Base-by-base conservation (phyloP, 1,139 yeast genomes). In the Nakaseomyces glabratus region DNA sequence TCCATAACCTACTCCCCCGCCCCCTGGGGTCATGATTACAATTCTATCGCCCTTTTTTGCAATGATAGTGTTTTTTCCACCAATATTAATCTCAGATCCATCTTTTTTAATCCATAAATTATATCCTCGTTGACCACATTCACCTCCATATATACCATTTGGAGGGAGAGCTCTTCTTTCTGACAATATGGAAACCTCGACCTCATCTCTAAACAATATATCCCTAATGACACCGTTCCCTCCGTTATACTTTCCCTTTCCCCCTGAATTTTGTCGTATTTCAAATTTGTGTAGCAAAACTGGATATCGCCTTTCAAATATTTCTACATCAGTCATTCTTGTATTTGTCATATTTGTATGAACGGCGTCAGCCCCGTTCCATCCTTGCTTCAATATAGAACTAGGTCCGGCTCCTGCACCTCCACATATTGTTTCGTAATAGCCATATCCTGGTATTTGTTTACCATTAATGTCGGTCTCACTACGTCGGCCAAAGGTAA, bases 341-440 rank as follows among this genome's bases (percentile, higher is more conserved):
- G 85, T 76, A 54, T 76, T 77, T 20, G 84, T 76, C 79, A 76
- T 76, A 50, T 77, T 79, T 3, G 77, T 72, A 40, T 76, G 84
- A 4, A 76, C 82, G 9, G 78, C 82, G 43, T 69, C 64, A 22
- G 68, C 69, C 19, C 84, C 84, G 42, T 69, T 54, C 77, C 80
- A 75, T 4, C 69, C 65, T 1, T 70, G 63, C 1, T 75, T 79
- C 37, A 68, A 61, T 51, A 68, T 58, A 64, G 76, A 72, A 13
- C 63, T 59, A 1, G 73, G 69, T 1, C 80, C 80, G 1, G 85
- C 86, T 22, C 86, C 85, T 21, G 73, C 53, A 7, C 84, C 82
- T 33, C 84, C 84, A 35, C 79, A 78, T 42, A 76, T 76, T 0
- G 84, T 77, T 50, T 79, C 86, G 51, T 76, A 76, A 57, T 76